A percentile compares a stretch with the other conserved stretches of the same genome.
Evolutionary conservation across 108 stramenopile species (phyloP).

Genomic region (Pseudonitzschia multiseries): DNA sequence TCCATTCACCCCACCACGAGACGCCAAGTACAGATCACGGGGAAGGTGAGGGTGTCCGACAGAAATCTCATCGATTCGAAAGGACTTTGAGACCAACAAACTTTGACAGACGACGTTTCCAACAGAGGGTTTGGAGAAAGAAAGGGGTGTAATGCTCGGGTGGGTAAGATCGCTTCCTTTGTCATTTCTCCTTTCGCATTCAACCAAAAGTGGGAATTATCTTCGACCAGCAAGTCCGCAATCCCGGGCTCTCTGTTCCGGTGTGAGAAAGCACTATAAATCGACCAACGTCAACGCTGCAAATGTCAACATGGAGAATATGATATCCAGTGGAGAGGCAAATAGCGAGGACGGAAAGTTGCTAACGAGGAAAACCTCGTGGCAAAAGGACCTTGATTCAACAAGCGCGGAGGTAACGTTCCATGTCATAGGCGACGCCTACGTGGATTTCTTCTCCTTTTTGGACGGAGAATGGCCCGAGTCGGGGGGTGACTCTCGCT

Average conservation of each 20-base stretch:
- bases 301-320: neutral
- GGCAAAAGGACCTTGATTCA: neutral
- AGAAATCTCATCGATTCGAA: neutral
- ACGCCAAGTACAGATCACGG: neutral
- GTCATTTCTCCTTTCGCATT: neutral
- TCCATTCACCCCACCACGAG: no score
- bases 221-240: neutral
- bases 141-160: conserved; percentile 1
- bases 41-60: neutral
- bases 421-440: conserved; percentile 75
- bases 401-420: conserved; percentile 24
- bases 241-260: neutral
- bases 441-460: conserved; percentile 71
- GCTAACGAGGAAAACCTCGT: neutral
- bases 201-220: neutral
- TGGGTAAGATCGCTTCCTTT: conserved; percentile 2
- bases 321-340: neutral
- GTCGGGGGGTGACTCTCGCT: conserved; percentile 66
- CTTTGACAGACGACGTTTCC: neutral
- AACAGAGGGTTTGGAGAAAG: neutral
- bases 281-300: neutral
- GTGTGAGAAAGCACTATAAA: neutral
- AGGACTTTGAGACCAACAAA: neutral
- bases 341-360: neutral
- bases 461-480: conserved; percentile 50